phyloP scores from a whole-genome alignment of 331 rosid species.

The Ulmus americana region DNA sequence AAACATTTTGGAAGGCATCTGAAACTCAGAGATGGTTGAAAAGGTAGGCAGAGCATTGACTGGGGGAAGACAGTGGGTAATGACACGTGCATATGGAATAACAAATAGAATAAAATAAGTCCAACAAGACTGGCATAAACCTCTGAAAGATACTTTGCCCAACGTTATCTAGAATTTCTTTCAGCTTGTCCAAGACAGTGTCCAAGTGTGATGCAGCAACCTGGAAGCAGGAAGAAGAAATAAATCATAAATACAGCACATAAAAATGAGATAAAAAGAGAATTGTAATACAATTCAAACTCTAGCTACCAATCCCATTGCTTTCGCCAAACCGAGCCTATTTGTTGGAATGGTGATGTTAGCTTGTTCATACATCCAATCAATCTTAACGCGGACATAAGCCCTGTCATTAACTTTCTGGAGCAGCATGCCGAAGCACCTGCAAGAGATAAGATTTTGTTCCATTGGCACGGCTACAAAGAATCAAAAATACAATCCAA shows the following conservation, averaged over 20 bases:
- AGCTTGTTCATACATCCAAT: slow-evolving; percentile 87
- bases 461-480: background rate
- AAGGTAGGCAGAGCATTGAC: too few species aligned
- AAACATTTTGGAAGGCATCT: background rate
- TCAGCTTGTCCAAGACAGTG: slow-evolving; percentile 92
- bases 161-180: slow-evolving; percentile 79
- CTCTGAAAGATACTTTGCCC: slow-evolving; percentile 80
- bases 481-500: background rate
- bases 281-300: slow-evolving; percentile 16
- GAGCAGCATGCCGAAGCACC: slow-evolving; percentile 91
- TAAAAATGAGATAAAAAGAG: slow-evolving; percentile 17
- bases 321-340: slow-evolving; percentile 96
- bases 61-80: too few species aligned
- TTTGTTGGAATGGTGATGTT: slow-evolving; percentile 73
- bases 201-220: slow-evolving; percentile 99
- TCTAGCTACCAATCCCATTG: slow-evolving; percentile 79
- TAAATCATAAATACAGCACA: slow-evolving; percentile 20
- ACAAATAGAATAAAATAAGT: background rate
- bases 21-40: background rate
- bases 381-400: slow-evolving; percentile 70
- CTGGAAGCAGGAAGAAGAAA: slow-evolving; percentile 37
- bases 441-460: slow-evolving; percentile 28
- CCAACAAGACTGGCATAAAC: slow-evolving; percentile 39
- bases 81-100: slow-evolving; percentile 6
- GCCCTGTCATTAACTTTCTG: slow-evolving; percentile 81